phyloP scores from a whole-genome alignment of 106 monocot species.

The Alisma plantagoaquatica region DNA sequence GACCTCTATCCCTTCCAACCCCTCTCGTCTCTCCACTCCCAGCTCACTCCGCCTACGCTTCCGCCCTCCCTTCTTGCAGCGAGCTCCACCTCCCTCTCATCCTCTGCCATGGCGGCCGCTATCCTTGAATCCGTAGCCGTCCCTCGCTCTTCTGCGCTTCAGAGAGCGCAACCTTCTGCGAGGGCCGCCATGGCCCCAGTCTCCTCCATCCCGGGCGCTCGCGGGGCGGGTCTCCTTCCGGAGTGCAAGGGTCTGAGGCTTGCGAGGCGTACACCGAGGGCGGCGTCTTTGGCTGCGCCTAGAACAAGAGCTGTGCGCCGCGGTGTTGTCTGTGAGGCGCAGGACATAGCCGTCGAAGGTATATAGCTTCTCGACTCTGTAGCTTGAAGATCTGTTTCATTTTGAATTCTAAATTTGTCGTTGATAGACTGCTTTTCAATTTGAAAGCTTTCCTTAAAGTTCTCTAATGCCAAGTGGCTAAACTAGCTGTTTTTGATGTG shows the following conservation, averaged over 20 bases:
- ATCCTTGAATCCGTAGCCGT: conserved; percentile 2
- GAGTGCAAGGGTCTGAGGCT: conserved; percentile 3
- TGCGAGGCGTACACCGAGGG: neutral
- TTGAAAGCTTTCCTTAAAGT: too few relatives aligned
- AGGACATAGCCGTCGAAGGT: conserved; percentile 1
- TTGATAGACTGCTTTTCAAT: too few relatives aligned
- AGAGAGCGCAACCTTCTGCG: neutral
- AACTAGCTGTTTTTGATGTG: too few relatives aligned
- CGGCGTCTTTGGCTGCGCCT: too few relatives aligned
- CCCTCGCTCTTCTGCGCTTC: neutral
- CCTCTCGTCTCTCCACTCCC: too few relatives aligned
- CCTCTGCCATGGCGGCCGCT: conserved; percentile 1
- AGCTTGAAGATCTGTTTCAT: too few relatives aligned
- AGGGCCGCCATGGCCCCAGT: neutral
- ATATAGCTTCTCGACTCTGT: too few relatives aligned
- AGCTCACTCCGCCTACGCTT: too few relatives aligned
- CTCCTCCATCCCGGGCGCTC: neutral
- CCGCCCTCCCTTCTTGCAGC: too few relatives aligned
- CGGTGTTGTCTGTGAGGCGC: conserved; percentile 7
- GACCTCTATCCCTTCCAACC: too few relatives aligned
- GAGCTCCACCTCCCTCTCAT: neutral
- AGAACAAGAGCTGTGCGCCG: conserved; percentile 1
- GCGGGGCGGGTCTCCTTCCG: neutral
- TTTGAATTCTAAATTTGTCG: too few relatives aligned
- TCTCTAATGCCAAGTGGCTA: too few relatives aligned